Evolutionary conservation across 2,329 filamentous ascomycete genomes (phyloP), one percentile per base, ranked within the genome.

Genomic region (Simplicillium sp.): DNA sequence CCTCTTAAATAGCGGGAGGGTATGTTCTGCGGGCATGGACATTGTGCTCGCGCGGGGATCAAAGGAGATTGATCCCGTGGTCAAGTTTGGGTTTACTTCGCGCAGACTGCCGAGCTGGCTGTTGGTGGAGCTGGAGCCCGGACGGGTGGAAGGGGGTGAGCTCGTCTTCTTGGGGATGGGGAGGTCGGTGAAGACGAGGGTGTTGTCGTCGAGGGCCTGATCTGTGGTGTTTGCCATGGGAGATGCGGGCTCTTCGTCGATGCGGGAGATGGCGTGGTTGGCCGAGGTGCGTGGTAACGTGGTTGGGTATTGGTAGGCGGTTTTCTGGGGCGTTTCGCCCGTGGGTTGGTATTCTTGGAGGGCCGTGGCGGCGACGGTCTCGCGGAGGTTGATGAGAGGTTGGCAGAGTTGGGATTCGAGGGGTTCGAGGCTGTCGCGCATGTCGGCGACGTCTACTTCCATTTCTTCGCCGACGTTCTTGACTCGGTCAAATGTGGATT

Each of bases 291-390:
- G 79, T 3, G 92, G 92, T 2, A 98, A 70, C 2, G 73, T 68
- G 2, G 76, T 84, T 0, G 87, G 85, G 54, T 87, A 95, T n/a
- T 77, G 71, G 61, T 97, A 98, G 39, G 79, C 71, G 25, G 72
- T 67, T 63, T 89, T 92, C 54, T 84, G 78, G 0, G 92, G 92
- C 1, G 92, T 97, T 36, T 83, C 73, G 39, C 92, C 90, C 0
- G 92, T 97, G 0, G 85, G 77, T 31, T 77, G 69, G 59, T 97
- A 97, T 56, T 96, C 88, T 40, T 80, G 73, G 39, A 97, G 70
- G 4, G 69, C 61, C 2, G 81, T 79, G 36, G 62, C 65, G 13
- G 73, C 65, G 36, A 95, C 77, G n/a, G 78, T 73, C 14, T 79
- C 70, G 7, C 87, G 79, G 18, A 98, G 76, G 36, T 80, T 72